Evolutionary conservation across 129 eudicot genomes (phyloP).

Genomic region (Escallonia rubra): DNA sequence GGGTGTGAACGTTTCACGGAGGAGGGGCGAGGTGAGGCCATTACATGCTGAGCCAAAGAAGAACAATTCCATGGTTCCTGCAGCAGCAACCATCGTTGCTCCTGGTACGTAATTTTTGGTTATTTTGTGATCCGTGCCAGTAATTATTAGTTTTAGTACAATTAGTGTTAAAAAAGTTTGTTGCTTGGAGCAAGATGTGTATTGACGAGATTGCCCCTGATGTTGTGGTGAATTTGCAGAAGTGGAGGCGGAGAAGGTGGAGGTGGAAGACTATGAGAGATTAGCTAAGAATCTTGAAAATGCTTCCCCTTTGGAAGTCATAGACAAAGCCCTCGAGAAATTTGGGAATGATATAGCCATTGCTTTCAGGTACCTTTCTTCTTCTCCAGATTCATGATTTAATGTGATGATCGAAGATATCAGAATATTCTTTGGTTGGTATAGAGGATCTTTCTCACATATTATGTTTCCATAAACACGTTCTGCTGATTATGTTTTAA

Average conservation of each 20-base stretch:
- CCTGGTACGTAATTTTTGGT: conserved; percentile 38
- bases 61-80: conserved; percentile 68
- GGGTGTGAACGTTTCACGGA: conserved; percentile 34
- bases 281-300: conserved; percentile 72
- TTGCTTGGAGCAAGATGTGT: neutral
- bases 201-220: conserved; percentile 14
- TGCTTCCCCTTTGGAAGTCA: conserved; percentile 89
- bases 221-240: conserved; percentile 32
- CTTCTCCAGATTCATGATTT: neutral
- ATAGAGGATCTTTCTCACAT: too few relatives aligned
- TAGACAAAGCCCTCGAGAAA: conserved; percentile 87
- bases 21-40: conserved; percentile 43
- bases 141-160: too few relatives aligned
- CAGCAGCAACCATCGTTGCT: conserved; percentile 64
- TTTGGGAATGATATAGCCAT: conserved; percentile 91
- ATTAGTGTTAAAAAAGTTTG: too few relatives aligned
- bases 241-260: conserved; percentile 49
- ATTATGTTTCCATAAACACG: too few relatives aligned
- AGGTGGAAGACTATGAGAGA: conserved; percentile 59
- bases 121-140: too few relatives aligned
- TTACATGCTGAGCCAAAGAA: conserved; percentile 71
- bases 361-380: conserved; percentile 72
- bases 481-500: too few relatives aligned
- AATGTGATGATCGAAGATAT: too few relatives aligned
- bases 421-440: too few relatives aligned